Evolutionary conservation across 805 yeast genomes (phyloP), one percentile per base, ranked within the genome.

Genomic region (Wickerhamomyces tratensis): DNA sequence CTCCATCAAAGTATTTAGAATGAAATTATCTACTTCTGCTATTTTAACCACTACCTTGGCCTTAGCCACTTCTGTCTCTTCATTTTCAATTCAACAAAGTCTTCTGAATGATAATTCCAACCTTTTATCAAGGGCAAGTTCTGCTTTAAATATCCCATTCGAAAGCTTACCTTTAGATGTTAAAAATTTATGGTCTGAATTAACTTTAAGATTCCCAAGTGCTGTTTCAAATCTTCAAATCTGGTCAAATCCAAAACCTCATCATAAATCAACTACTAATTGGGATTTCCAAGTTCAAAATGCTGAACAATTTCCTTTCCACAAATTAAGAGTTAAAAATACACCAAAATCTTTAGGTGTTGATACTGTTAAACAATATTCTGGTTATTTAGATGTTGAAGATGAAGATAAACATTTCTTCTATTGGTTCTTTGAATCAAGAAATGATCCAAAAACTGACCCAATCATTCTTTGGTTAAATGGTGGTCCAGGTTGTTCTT

Each of bases 401-500:
- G 86, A 81, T 40, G 86, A 80, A 51, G 96, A 86, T 58, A 87
- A 87, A 65, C 96, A 87, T 65, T 80, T 86, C 59, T 86, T 86
- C 67, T 74, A 68, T 56, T 72, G 93, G 89, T 82, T 81, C 57
- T 88, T 87, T 54, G 95, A 87, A 64, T 81, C 91, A 46, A 77
- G 95, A 70, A 82, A 82, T 59, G 89, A 85, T 62, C 95, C 96
- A n/a, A 66, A 66, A 49, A 84, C 72, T 46, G 96, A 86, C 62
- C 96, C 96, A 1, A 70, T 86, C 36, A 74, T 88, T 40, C 69
- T 91, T 51, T 88, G 96, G 95, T 72, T 87, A 58, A 87, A 87
- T 58, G 96, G 96, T 52, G 96, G 96, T 14, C 96, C 96, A 37
- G 96, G 96, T 5, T 87, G 96, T 65, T 84, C 94, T 13, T 85